These are phyloP conservation scores for Aspergillus fumigatiaffinis DNA, from an alignment of 2,329 filamentous ascomycete species.

Conservation along the genomic window DNA sequence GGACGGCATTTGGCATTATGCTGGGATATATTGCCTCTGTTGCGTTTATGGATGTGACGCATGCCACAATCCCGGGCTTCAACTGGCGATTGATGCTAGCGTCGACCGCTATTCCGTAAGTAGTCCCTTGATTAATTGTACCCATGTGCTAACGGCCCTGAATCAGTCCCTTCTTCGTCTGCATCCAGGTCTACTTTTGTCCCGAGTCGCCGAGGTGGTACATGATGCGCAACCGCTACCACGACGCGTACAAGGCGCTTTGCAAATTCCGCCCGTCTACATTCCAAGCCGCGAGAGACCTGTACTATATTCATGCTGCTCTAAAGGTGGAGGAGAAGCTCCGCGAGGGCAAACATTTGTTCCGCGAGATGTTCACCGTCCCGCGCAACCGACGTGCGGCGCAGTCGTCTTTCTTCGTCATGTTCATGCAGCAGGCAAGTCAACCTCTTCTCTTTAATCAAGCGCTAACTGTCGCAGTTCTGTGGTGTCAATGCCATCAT, in stretches of 20 bases:
- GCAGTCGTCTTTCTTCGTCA: conserved; percentile 57
- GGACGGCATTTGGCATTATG: conserved; percentile 45
- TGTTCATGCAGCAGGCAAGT: conserved; percentile 60
- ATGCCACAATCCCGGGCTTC: conserved; percentile 39
- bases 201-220: conserved; percentile 52
- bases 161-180: conserved; percentile 46
- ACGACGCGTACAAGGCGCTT: conserved; percentile 50
- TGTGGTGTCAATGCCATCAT: conserved; percentile 56
- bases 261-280: conserved; percentile 45
- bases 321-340: conserved; percentile 58
- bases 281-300: conserved; percentile 53
- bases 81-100: conserved; percentile 68
- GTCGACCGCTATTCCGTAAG: conserved; percentile 57
- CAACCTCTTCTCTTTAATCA: not conserved
- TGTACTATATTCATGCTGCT: conserved; percentile 56
- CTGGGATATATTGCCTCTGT: conserved; percentile 49
- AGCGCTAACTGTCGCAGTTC: conserved; percentile 24
- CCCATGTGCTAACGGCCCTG: not conserved
- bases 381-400: conserved; percentile 60
- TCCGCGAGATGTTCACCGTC: conserved; percentile 58
- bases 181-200: conserved; percentile 61
- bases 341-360: conserved; percentile 48
- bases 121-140: conserved; percentile 27
- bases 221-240: conserved; percentile 45
- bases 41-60: conserved; percentile 39